phyloP scores from a whole-genome alignment of 2,329 filamentous ascomycete species.

The Chaetomiaceae sp. region DNA sequence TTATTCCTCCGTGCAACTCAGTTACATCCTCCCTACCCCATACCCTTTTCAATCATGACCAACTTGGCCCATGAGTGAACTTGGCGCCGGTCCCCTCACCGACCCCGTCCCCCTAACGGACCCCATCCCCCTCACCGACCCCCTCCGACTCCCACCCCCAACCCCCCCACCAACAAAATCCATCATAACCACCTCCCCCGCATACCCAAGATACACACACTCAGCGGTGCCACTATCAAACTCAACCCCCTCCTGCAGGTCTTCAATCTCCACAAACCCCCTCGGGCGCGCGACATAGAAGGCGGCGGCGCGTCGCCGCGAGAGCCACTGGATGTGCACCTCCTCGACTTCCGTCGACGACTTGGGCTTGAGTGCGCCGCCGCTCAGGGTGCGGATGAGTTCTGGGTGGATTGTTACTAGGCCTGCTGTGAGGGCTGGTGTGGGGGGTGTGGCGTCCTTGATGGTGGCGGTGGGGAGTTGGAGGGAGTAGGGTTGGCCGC shows the following conservation, averaged over 20 bases:
- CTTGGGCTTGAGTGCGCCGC: too few species aligned
- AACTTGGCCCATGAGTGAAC: too few species aligned
- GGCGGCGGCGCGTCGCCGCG: background rate
- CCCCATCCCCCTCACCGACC: background rate
- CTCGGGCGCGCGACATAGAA: conserved; percentile 5
- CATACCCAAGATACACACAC: conserved; percentile 5
- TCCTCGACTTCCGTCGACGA: too few species aligned
- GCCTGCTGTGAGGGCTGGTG: conserved; percentile 2
- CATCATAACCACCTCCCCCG: conserved; percentile 16
- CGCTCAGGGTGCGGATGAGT: background rate
- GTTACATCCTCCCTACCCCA: background rate
- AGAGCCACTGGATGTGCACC: conserved; percentile 13
- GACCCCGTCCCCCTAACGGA: too few species aligned
- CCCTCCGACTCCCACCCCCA: background rate
- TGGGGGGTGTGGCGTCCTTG: background rate
- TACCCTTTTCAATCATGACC: background rate
- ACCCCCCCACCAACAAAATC: conserved; percentile 7
- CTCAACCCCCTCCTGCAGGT: background rate
- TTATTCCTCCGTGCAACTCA: background rate
- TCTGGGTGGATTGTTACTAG: conserved; percentile 9
- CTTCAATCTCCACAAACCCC: background rate
- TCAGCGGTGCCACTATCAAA: conserved; percentile 8
- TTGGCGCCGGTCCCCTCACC: too few species aligned
- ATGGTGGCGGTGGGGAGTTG: background rate
- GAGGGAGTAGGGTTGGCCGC: background rate